Percentiles rank a stretch among this genome's conserved stretches.
phyloP scores from a whole-genome alignment of 2,329 filamentous ascomycete species.

The Fusarium nygamai region DNA sequence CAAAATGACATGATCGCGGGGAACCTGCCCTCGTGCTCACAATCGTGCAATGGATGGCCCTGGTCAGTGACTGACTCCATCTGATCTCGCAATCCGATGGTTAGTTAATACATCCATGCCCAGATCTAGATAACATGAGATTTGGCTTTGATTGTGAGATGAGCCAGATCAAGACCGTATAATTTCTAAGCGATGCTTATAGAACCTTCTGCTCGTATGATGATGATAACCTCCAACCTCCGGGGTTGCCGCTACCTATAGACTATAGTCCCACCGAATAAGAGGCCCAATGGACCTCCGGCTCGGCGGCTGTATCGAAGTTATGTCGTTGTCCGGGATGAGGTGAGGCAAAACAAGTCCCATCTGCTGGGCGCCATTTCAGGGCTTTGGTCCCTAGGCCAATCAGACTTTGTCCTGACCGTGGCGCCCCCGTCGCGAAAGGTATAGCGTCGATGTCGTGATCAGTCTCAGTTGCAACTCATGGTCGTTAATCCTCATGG shows the following conservation, averaged over 20 bases:
- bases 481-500: conserved; percentile 43
- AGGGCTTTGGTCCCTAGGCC: conserved; percentile 39
- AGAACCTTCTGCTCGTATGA: not conserved
- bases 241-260: conserved; percentile 15
- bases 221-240: conserved; percentile 3
- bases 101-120: not conserved
- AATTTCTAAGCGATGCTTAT: conserved; percentile 23
- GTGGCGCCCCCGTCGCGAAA: conserved; percentile 54
- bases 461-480: conserved; percentile 53
- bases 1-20: conserved; percentile 42
- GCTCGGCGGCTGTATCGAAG: conserved; percentile 41
- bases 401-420: conserved; percentile 47
- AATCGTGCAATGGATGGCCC: conserved; percentile 7
- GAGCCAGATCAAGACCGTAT: not conserved
- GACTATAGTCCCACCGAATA: conserved; percentile 5
- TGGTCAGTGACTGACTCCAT: not conserved
- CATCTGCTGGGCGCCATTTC: conserved; percentile 38
- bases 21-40: conserved; percentile 35
- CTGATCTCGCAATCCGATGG: conserved; percentile 3
- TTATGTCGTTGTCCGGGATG: conserved; percentile 33
- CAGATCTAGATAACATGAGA: conserved; percentile 9
- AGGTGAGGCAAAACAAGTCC: conserved; percentile 40
- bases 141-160: conserved; percentile 27
- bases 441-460: conserved; percentile 64
- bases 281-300: conserved; percentile 29